Evolutionary conservation across 208 protist species (phyloP).

Genomic region (Crithidia bombi): DNA sequence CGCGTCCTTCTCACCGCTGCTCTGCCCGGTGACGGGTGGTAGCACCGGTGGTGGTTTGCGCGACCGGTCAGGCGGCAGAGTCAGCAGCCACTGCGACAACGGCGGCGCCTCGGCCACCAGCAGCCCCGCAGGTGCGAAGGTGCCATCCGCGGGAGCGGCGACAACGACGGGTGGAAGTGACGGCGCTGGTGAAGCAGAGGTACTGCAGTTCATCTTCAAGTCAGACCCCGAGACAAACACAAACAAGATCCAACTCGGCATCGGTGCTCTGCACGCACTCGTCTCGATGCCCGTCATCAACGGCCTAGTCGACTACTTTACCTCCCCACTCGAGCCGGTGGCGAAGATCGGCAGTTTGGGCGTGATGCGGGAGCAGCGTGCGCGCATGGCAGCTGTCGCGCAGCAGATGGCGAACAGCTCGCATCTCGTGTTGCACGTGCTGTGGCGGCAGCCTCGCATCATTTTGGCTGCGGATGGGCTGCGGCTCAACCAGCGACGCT

Average conservation of each 20-base stretch:
- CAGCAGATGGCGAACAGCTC: slow-evolving; percentile 59
- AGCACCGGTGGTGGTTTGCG: not conserved
- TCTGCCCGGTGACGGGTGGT: not conserved
- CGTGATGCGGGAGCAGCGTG: slow-evolving; percentile 81
- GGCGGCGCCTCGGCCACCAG: not conserved
- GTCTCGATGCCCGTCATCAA: slow-evolving; percentile 68
- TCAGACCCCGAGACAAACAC: slow-evolving; percentile 45
- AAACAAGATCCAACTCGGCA: slow-evolving; percentile 55
- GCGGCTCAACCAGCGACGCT: slow-evolving; percentile 39
- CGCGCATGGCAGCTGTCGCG: slow-evolving; percentile 61
- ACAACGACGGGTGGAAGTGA: not conserved
- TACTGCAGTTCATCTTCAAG: slow-evolving; percentile 52
- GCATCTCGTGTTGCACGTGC: slow-evolving; percentile 50
- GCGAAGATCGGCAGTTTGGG: slow-evolving; percentile 79
- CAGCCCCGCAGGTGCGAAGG: slow-evolving; percentile 9
- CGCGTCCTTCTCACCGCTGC: slow-evolving; percentile 15
- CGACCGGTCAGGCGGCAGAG: not conserved
- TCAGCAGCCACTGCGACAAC: not conserved
- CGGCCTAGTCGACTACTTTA: slow-evolving; percentile 75
- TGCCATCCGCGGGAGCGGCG: not conserved
- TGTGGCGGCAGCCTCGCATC: slow-evolving; percentile 81
- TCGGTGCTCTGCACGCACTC: slow-evolving; percentile 68
- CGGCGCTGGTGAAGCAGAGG: slow-evolving; percentile 26
- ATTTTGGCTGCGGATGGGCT: slow-evolving; percentile 64
- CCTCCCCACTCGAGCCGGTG: slow-evolving; percentile 67